Evolutionary conservation across 2,329 filamentous ascomycete genomes (phyloP).

Genomic region (Verticillium nubilum): DNA sequence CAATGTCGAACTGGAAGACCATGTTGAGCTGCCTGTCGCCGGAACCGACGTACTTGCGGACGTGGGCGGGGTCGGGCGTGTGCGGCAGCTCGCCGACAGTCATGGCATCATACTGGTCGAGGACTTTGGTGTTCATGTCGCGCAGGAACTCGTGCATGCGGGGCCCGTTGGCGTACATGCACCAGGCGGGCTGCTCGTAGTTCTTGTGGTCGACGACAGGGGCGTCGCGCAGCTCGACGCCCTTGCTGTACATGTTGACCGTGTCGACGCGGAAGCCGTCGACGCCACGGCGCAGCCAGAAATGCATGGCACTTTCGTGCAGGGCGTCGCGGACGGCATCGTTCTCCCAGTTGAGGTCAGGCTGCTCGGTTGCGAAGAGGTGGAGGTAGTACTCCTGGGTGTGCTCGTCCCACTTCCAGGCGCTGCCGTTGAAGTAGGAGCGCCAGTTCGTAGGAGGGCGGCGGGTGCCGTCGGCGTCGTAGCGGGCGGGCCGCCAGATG

Average conservation of each 20-base stretch:
- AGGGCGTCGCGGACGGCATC: constrained; percentile 61
- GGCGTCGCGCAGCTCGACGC: constrained; percentile 51
- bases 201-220: constrained; percentile 42
- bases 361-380: constrained; percentile 70
- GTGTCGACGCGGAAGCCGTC: constrained; percentile 72
- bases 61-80: constrained; percentile 51
- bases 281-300: constrained; percentile 72
- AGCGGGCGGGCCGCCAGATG: constrained; percentile 49
- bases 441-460: constrained; percentile 73
- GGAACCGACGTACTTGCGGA: constrained; percentile 55
- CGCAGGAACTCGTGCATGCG: constrained; percentile 61
- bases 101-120: constrained; percentile 58
- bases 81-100: constrained; percentile 65
- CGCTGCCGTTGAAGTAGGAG: constrained; percentile 54
- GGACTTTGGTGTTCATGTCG: constrained; percentile 56
- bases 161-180: constrained; percentile 63
- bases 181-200: constrained; percentile 44
- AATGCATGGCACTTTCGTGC: constrained; percentile 66
- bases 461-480: constrained; percentile 51
- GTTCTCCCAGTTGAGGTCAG: constrained; percentile 84
- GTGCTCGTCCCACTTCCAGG: constrained; percentile 67
- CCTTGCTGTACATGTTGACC: constrained; percentile 68
- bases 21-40: constrained; percentile 58
- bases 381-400: constrained; percentile 73
- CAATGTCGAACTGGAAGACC: constrained; percentile 64